Evolutionary conservation across 1,139 yeast species (phyloP).

Genomic region (Pichia cactophila): DNA sequence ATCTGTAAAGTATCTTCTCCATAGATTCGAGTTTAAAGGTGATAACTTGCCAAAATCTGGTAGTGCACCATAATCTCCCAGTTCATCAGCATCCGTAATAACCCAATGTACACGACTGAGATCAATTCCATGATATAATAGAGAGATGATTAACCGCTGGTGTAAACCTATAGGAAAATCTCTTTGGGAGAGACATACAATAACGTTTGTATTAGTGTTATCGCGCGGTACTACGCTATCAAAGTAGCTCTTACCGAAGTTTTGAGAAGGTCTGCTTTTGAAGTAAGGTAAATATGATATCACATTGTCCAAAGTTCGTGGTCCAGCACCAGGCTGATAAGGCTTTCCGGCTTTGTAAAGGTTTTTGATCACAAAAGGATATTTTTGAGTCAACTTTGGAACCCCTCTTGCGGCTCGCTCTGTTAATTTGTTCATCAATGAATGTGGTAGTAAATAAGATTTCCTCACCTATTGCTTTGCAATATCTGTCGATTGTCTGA

Average conservation of each 20-base stretch:
- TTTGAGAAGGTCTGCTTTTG: not conserved
- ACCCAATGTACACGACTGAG: constrained; percentile 9
- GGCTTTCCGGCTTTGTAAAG: not conserved
- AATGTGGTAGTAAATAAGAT: too few relatives aligned
- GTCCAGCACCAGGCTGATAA: constrained; percentile 6
- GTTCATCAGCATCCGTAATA: constrained; percentile 8
- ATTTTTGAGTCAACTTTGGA: not conserved
- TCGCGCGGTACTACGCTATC: not conserved
- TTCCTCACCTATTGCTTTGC: too few relatives aligned
- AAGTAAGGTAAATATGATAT: constrained; percentile 6
- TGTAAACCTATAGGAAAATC: constrained; percentile 12
- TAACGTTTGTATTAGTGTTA: constrained; percentile 1
- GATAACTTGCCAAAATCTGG: not conserved
- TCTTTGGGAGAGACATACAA: constrained; percentile 9
- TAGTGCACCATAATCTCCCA: constrained; percentile 1
- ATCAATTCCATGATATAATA: constrained; percentile 4
- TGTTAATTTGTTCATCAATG: not conserved
- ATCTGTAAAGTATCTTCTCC: not conserved
- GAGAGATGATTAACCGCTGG: constrained; percentile 4
- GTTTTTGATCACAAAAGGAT: not conserved
- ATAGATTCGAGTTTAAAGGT: not conserved
- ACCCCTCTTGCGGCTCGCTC: not conserved
- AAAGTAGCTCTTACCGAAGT: not conserved
- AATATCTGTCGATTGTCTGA: too few relatives aligned
- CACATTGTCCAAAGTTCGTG: constrained; percentile 10